These are phyloP conservation scores for Fraxinus baroniana DNA, from an alignment of 305 asterid genomes.

Conservation along the genomic window DNA sequence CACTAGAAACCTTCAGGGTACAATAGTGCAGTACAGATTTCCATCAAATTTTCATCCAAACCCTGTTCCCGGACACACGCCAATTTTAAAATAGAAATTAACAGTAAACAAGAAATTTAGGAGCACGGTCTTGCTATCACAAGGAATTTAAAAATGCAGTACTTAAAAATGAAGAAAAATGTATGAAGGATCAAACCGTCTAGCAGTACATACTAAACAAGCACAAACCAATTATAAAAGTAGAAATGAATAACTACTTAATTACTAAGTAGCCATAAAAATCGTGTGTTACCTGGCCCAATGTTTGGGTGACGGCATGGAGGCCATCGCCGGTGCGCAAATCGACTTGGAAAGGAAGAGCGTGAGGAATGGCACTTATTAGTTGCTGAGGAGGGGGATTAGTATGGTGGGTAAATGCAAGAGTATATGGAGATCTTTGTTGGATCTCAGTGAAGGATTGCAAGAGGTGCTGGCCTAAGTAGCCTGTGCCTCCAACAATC, in stretches of 20 bases:
- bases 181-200: not conserved
- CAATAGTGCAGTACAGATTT: not conserved
- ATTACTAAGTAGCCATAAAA: not conserved
- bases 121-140: not conserved
- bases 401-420: constrained; percentile 66
- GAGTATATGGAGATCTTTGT: constrained; percentile 28
- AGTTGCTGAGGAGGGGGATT: constrained; percentile 59
- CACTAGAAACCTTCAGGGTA: not conserved
- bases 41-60: not conserved
- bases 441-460: constrained; percentile 40
- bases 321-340: constrained; percentile 62
- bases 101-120: not conserved
- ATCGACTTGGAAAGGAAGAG: constrained; percentile 63
- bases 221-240: constrained; percentile 8
- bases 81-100: not conserved
- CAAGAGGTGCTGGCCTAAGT: constrained; percentile 83
- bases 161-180: not conserved
- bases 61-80: not conserved
- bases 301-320: constrained; percentile 43
- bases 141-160: not conserved
- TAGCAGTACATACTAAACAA: constrained; percentile 6
- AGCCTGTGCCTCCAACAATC: constrained; percentile 82
- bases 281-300: constrained; percentile 58
- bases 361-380: constrained; percentile 56
- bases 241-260: not conserved